phyloP scores from a whole-genome alignment of 345 rosid species.

The Linum usitatissimum region DNA sequence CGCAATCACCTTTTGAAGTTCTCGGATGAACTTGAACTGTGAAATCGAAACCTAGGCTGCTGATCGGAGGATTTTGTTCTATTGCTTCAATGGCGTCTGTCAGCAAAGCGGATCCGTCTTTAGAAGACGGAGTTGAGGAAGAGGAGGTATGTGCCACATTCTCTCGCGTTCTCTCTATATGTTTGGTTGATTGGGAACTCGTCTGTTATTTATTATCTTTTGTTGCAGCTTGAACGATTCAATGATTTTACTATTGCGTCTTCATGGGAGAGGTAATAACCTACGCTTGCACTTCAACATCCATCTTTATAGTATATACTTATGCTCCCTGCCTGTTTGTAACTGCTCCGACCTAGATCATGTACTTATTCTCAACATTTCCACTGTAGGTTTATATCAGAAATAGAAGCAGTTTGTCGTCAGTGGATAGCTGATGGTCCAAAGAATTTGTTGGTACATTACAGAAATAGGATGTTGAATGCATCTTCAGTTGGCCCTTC shows the following conservation, averaged over 20 bases:
- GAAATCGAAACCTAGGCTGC: not conserved
- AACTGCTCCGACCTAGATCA: not conserved
- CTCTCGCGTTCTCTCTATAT: not conserved
- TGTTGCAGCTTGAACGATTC: slow-evolving; percentile 64
- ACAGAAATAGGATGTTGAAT: slow-evolving; percentile 1
- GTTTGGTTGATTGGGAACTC: not conserved
- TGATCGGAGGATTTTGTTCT: not conserved
- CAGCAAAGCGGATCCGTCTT: slow-evolving; percentile 30
- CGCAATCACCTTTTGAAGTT: not conserved
- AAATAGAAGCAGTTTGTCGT: slow-evolving; percentile 83
- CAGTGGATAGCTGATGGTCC: slow-evolving; percentile 93
- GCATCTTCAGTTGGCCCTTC: not conserved
- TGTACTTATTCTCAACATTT: not conserved
- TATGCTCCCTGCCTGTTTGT: not conserved
- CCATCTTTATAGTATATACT: not conserved
- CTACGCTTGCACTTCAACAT: not conserved
- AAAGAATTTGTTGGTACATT: slow-evolving; percentile 58
- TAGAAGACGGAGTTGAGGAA: slow-evolving; percentile 40
- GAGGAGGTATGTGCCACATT: slow-evolving; percentile 31
- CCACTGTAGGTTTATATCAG: slow-evolving; percentile 71
- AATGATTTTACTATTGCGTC: slow-evolving; percentile 97
- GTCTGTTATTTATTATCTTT: not conserved
- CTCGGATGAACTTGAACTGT: not conserved
- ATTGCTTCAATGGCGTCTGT: slow-evolving; percentile 50
- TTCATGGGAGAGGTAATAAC: slow-evolving; percentile 84